phyloP scores from a whole-genome alignment of 148 eudicot genomes.

The Rhododendron ferrugineum region DNA sequence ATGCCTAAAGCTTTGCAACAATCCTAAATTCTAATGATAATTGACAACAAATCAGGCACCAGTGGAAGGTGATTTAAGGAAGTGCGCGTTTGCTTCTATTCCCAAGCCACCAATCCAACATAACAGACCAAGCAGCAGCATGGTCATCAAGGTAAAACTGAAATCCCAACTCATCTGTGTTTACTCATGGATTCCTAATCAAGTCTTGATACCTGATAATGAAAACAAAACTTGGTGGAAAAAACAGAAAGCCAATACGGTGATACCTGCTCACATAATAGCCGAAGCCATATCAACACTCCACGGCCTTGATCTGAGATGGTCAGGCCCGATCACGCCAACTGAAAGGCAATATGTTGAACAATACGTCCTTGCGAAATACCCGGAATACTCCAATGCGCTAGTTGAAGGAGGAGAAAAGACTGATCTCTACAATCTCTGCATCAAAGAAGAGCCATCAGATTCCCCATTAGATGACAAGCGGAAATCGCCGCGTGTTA shows the following conservation, averaged over 20 bases:
- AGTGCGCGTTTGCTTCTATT: constrained; percentile 19
- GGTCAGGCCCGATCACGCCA: constrained; percentile 42
- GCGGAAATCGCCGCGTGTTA: constrained; percentile 21
- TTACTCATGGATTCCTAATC: background rate
- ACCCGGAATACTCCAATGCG: constrained; percentile 39
- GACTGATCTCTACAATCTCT: constrained; percentile 33
- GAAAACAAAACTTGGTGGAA: background rate
- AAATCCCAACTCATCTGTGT: background rate
- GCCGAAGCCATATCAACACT: constrained; percentile 41
- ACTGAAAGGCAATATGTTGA: constrained; percentile 36
- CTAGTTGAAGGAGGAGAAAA: constrained; percentile 36
- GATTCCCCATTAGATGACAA: constrained; percentile 18
- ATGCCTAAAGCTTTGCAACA: background rate
- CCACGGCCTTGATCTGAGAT: constrained; percentile 32
- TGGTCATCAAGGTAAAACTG: constrained; percentile 40
- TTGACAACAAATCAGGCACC: constrained; percentile 19
- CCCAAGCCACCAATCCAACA: constrained; percentile 22
- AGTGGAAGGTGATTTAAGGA: constrained; percentile 37
- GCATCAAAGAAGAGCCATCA: constrained; percentile 34
- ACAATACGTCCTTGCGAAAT: constrained; percentile 33
- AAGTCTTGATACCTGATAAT: constrained; percentile 5
- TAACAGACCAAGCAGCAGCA: constrained; percentile 47
- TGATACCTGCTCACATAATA: constrained; percentile 37
- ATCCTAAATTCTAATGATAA: constrained; percentile 1
- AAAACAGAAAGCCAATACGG: constrained; percentile 27